A percentile compares a stretch with the other conserved stretches of the same genome.
These are phyloP conservation scores for Colletotrichum camelliae DNA, from an alignment of 2,329 filamentous ascomycete genomes.

Conservation along the genomic window DNA sequence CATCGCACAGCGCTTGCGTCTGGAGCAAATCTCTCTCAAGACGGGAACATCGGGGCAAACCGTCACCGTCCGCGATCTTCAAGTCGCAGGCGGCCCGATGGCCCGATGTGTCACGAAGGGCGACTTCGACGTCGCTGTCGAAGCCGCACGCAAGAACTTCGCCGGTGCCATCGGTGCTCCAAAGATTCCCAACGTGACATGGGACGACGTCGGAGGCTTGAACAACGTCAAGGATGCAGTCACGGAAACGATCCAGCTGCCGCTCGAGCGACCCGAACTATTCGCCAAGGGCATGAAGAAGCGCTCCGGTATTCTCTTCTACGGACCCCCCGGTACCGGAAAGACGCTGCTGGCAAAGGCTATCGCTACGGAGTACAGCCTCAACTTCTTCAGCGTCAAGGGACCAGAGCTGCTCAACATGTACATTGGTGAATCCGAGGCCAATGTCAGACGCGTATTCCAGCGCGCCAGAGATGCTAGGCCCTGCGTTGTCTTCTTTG, in stretches of 20 bases:
- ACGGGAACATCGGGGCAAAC: constrained; percentile 38
- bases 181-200: constrained; percentile 96
- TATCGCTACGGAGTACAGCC: constrained; percentile 90
- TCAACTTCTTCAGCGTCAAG: constrained; percentile 95
- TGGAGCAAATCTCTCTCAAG: constrained; percentile 72
- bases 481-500: constrained; percentile 92
- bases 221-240: constrained; percentile 97
- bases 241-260: constrained; percentile 93
- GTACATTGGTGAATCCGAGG: constrained; percentile 95
- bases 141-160: constrained; percentile 96
- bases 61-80: constrained; percentile 80
- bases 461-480: constrained; percentile 84
- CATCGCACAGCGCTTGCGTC: constrained; percentile 75
- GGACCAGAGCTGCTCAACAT: constrained; percentile 92
- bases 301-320: constrained; percentile 86
- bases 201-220: constrained; percentile 94
- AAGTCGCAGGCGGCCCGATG: constrained; percentile 82
- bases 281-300: constrained; percentile 99
- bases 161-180: constrained; percentile 96
- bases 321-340: constrained; percentile 88
- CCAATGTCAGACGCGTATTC: constrained; percentile 88
- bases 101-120: constrained; percentile 79
- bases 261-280: constrained; percentile 87
- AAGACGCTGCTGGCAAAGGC: constrained; percentile 94
- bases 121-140: constrained; percentile 93